phyloP scores from a whole-genome alignment of 805 yeast genomes.

The Cyberlindnera nakhonratchasimensis region DNA sequence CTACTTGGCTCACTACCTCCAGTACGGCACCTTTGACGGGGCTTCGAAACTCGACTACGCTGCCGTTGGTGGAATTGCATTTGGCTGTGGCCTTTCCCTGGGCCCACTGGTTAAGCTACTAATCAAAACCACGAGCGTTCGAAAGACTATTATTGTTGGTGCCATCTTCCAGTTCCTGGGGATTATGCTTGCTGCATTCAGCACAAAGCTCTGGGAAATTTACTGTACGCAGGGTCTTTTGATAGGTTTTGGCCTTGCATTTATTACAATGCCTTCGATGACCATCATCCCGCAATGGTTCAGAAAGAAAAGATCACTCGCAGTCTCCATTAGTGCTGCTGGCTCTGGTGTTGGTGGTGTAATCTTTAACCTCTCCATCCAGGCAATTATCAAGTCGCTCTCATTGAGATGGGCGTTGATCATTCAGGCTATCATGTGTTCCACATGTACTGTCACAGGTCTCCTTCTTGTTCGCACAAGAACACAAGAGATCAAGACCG shows the following conservation, averaged over 20 bases:
- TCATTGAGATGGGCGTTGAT: constrained; percentile 34
- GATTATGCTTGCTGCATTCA: constrained; percentile 55
- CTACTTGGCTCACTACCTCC: constrained; percentile 56
- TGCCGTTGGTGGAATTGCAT: constrained; percentile 64
- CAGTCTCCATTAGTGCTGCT: constrained; percentile 36
- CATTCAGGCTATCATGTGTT: constrained; percentile 37
- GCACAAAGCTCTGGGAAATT: constrained; percentile 59
- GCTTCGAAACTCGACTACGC: constrained; percentile 60
- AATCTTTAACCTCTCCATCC: constrained; percentile 36
- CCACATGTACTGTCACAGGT: constrained; percentile 34
- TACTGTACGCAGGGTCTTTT: constrained; percentile 66
- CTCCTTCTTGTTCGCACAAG: constrained; percentile 37
- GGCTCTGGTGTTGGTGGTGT: constrained; percentile 46
- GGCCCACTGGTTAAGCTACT: constrained; percentile 47
- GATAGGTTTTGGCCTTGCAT: constrained; percentile 49
- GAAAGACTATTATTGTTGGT: constrained; percentile 46
- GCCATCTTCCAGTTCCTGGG: constrained; percentile 49
- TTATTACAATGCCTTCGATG: constrained; percentile 54
- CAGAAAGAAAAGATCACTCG: constrained; percentile 52
- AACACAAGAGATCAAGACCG: constrained; percentile 34
- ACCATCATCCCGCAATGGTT: constrained; percentile 71
- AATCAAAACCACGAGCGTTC: constrained; percentile 34
- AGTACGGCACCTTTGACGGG: constrained; percentile 45
- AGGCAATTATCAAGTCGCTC: constrained; percentile 31
- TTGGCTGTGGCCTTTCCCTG: constrained; percentile 51